Evolutionary conservation across 768 basidiomycete genomes (phyloP), one percentile per base, ranked within the genome.

Genomic region (Omphalotus guepiniiformis): DNA sequence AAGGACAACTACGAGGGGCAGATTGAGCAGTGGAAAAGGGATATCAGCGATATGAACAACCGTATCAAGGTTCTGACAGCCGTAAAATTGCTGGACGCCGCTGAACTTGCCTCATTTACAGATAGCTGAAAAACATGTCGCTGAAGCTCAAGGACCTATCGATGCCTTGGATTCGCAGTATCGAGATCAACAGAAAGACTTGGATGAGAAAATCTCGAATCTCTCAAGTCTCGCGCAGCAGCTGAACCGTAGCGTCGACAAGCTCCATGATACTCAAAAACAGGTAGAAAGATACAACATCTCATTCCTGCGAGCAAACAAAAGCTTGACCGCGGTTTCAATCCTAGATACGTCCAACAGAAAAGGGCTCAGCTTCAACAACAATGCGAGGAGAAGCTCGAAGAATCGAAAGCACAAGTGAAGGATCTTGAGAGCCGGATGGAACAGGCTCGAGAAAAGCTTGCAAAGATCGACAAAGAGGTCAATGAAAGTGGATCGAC

Each of bases 401-500:
- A 71, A 48, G 60, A 71, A 39, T 65, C 60, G 18, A 70, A 72
- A 41, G 51, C 49, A 4, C 68, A 73, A 42, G 64, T 74, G 46
- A 54, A 58, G 23, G 68, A 72, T 18, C 55, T 72, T 7, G 61
- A 60, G 26, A 55, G 53, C 39, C 57, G 63, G 42, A 68, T 79
- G 18, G 72, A 74, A 53, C 55, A 51, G 19, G 60, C 59, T 32
- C 68, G 76, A 42, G 63, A 63, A 42, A 59, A 55, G 25, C 76
- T 91, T 23, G 70, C 73, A 12, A 70, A 65, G 18, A 76, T 93
- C 13, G 84, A 89, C 57, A 83, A 81, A 59, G 87, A 93, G 58
- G 82, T 93, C 60, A 83, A 82, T 60, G 83, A 86, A 54, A 78
- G 85, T 52, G 84, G 81, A 41, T 80, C 85, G 29, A 75, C 75